A percentile compares a stretch with the other conserved stretches of the same genome.
Evolutionary conservation across 495 filamentous ascomycete species (phyloP).

Genomic region (Penicillium fimorum): DNA sequence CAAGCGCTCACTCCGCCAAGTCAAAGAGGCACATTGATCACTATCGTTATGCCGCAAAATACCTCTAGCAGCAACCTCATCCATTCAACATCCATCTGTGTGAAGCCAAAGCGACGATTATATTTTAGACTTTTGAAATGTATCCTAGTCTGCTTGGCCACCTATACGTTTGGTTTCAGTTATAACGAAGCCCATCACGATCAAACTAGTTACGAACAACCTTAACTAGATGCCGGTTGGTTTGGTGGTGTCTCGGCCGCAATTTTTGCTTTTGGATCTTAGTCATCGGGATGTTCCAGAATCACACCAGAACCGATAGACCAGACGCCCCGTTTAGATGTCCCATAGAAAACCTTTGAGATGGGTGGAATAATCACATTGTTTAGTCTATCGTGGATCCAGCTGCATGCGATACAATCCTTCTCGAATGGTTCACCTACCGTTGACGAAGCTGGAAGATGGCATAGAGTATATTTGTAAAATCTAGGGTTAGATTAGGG

Average conservation of each 20-base stretch:
- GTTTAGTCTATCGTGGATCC: not conserved
- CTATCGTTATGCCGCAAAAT: no score
- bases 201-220: slow-evolving; percentile 34
- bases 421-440: not conserved
- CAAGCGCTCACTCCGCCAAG: no score
- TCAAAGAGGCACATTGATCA: no score
- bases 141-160: no score
- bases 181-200: slow-evolving; percentile 13
- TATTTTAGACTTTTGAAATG: no score
- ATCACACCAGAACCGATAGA: not conserved
- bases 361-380: not conserved
- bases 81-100: no score
- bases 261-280: not conserved
- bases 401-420: not conserved
- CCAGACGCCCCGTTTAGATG: not conserved
- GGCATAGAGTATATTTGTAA: not conserved
- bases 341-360: not conserved
- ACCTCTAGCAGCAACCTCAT: no score
- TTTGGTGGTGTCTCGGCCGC: not conserved
- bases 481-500: not conserved
- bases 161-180: not conserved
- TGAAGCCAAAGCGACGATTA: no score
- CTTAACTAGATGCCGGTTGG: slow-evolving; percentile 16
- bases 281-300: not conserved
- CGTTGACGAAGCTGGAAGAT: not conserved